A percentile compares a stretch with the other conserved stretches of the same genome.
Evolutionary conservation across 2,329 filamentous ascomycete genomes (phyloP).

Genomic region (Bimuria novae-zelandiae): DNA sequence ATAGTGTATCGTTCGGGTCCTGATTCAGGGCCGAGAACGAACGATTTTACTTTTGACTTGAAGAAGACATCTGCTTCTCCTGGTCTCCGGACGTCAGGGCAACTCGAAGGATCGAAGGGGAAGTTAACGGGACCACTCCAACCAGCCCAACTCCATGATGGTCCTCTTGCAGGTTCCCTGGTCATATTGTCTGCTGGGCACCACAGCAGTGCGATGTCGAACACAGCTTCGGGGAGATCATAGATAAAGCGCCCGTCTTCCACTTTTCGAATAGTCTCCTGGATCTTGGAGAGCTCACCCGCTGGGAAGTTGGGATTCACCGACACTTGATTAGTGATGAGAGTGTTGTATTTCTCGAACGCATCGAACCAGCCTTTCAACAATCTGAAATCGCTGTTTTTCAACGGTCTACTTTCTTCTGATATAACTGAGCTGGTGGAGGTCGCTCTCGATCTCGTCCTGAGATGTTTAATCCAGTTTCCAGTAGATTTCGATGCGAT

Average conservation of each 20-base stretch:
- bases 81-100: slow-evolving; percentile 30
- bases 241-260: slow-evolving; percentile 37
- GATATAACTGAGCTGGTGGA: slow-evolving; percentile 29
- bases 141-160: slow-evolving; percentile 41
- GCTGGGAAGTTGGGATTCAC: slow-evolving; percentile 16
- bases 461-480: slow-evolving; percentile 27
- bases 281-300: slow-evolving; percentile 27
- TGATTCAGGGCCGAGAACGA: slow-evolving; percentile 27
- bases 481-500: slow-evolving; percentile 24
- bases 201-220: slow-evolving; percentile 41
- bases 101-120: slow-evolving; percentile 40
- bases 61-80: slow-evolving; percentile 28
- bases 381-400: slow-evolving; percentile 30
- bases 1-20: slow-evolving; percentile 29
- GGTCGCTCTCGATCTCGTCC: slow-evolving; percentile 34
- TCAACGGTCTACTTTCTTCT: slow-evolving; percentile 10
- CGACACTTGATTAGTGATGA: slow-evolving; percentile 30
- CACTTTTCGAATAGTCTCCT: slow-evolving; percentile 31
- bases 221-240: slow-evolving; percentile 37
- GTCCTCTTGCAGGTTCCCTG: slow-evolving; percentile 16
- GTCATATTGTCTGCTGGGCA: slow-evolving; percentile 30
- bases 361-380: slow-evolving; percentile 36
- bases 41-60: slow-evolving; percentile 34
- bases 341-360: slow-evolving; percentile 38
- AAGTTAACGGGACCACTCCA: slow-evolving; percentile 36